Conservation (phyloP, 257 asterid species). For the Solanum dulcamara region DNA sequence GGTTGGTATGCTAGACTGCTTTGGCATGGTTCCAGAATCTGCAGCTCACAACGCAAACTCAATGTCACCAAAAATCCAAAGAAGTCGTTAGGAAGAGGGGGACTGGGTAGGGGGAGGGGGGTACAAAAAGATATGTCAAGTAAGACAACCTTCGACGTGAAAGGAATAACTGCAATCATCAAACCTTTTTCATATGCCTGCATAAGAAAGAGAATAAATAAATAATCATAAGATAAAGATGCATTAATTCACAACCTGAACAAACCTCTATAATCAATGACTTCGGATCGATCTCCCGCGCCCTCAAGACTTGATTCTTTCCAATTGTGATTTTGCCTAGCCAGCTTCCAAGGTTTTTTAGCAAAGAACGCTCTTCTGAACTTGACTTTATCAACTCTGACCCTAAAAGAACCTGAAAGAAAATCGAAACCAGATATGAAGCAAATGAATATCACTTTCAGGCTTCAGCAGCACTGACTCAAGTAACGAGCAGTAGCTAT, state of each 20-base stretch:
- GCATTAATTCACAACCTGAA: neutral
- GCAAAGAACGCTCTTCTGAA: conserved; percentile 90
- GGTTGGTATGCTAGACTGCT: conserved; percentile 93
- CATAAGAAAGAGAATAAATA: neutral
- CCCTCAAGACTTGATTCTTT: conserved; percentile 83
- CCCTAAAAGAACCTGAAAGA: conserved; percentile 80
- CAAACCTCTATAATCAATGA: conserved; percentile 72
- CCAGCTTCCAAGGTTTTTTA: conserved; percentile 97
- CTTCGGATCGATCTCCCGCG: conserved; percentile 88
- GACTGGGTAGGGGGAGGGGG: neutral
- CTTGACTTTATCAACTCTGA: conserved; percentile 96
- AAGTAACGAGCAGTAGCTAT: neutral
- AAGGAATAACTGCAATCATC: conserved; percentile 97
- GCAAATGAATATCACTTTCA: neutral
- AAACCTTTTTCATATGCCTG: conserved; percentile 77
- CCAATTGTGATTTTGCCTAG: conserved; percentile 98
- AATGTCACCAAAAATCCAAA: neutral
- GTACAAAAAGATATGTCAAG: neutral
- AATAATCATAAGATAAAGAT: neutral
- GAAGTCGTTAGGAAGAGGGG: neutral
- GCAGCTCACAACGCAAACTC: conserved; percentile 7
- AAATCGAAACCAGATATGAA: neutral
- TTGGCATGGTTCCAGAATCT: conserved; percentile 89
- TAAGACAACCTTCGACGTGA: conserved; percentile 70
- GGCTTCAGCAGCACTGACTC: neutral